These are phyloP conservation scores for Metschnikowia bowlesiae DNA, from an alignment of 805 yeast genomes.

Conservation along the genomic window DNA sequence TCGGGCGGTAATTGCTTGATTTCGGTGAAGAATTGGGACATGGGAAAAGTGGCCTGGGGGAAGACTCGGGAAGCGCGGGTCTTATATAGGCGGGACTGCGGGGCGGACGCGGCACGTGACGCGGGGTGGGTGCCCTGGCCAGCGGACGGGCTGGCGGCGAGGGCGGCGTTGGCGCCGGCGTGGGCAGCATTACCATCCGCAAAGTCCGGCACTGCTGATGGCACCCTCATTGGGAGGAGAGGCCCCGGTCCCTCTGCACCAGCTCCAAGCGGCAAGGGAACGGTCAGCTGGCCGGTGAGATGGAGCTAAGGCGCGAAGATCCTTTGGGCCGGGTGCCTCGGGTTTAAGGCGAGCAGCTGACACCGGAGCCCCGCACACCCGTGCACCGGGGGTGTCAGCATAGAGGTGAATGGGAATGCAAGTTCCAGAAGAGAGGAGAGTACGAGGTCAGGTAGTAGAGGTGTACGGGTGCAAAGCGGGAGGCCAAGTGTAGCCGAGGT, in stretches of 20 bases:
- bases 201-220: too few relatives aligned
- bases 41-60: constrained; percentile 8
- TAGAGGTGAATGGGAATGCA: too few relatives aligned
- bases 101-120: constrained; percentile 2
- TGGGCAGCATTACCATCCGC: too few relatives aligned
- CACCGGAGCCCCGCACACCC: not conserved
- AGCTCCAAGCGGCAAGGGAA: too few relatives aligned
- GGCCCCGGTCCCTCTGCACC: too few relatives aligned
- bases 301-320: not conserved
- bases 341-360: not conserved
- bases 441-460: too few relatives aligned
- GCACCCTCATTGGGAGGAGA: too few relatives aligned
- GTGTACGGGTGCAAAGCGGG: too few relatives aligned
- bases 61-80: not conserved
- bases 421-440: too few relatives aligned
- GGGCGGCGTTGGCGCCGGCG: too few relatives aligned
- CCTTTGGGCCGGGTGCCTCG: constrained; percentile 3
- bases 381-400: not conserved
- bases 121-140: not conserved
- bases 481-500: too few relatives aligned
- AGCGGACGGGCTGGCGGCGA: too few relatives aligned
- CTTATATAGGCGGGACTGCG: constrained; percentile 3
- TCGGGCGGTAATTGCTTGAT: constrained; percentile 74
- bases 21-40: constrained; percentile 42
- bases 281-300: not conserved